These are phyloP conservation scores for Fomitopsis serialis DNA, from an alignment of 768 basidiomycete genomes.

Conservation along the genomic window DNA sequence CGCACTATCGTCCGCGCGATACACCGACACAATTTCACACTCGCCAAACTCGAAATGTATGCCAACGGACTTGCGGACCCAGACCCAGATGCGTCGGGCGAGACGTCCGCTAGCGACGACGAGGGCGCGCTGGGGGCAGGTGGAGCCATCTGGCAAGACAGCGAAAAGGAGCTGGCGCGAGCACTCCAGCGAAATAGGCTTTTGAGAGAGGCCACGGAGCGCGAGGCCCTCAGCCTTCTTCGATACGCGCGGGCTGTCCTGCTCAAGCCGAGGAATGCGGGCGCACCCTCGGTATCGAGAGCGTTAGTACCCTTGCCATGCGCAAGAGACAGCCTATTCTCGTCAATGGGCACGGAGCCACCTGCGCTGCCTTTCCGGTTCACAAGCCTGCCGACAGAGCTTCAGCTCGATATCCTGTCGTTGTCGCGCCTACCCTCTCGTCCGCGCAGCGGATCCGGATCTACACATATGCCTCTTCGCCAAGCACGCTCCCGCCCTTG, in stretches of 20 bases:
- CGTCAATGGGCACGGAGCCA: constrained; percentile 5
- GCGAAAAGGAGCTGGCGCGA: constrained; percentile 25
- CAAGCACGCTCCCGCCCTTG: constrained; percentile 38
- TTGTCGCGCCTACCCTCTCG: constrained; percentile 55
- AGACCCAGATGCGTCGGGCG: constrained; percentile 19
- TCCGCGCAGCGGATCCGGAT: constrained; percentile 49
- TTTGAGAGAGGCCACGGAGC: constrained; percentile 33
- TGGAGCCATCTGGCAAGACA: constrained; percentile 30
- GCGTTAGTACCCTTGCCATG: constrained; percentile 6
- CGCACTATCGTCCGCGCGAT: constrained; percentile 41
- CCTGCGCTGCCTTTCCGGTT: constrained; percentile 27
- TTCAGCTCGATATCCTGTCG: constrained; percentile 52
- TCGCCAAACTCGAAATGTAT: constrained; percentile 45
- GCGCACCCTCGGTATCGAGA: background rate
- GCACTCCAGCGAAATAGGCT: constrained; percentile 39
- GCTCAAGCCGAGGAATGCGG: constrained; percentile 26
- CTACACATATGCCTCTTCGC: constrained; percentile 42
- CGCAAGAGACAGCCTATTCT: constrained; percentile 5
- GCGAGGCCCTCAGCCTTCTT: constrained; percentile 46
- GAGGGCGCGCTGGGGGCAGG: constrained; percentile 12
- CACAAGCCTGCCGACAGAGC: constrained; percentile 46
- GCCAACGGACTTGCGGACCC: constrained; percentile 33
- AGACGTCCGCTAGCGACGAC: constrained; percentile 20
- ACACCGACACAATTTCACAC: constrained; percentile 38
- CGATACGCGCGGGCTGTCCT: constrained; percentile 45